Evolutionary conservation across 2,329 filamentous ascomycete genomes (phyloP).

Genomic region (Aspergillus sergii): DNA sequence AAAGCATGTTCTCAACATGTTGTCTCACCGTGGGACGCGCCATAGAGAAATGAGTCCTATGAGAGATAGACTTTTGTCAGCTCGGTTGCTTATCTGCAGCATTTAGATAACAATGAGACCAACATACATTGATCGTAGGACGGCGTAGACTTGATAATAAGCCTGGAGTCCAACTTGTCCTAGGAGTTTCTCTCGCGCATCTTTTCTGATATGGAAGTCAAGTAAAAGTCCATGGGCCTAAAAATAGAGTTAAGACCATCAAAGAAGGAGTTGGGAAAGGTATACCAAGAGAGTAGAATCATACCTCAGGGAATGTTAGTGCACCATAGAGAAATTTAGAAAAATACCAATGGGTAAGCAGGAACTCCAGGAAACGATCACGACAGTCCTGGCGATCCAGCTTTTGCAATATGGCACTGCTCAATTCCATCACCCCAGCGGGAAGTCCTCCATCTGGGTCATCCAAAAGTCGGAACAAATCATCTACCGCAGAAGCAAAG

Average conservation of each 20-base stretch:
- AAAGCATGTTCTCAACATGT: constrained; percentile 44
- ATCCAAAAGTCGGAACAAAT: constrained; percentile 82
- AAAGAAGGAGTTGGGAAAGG: not conserved
- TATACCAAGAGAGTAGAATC: constrained; percentile 5
- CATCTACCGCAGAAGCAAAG: constrained; percentile 77
- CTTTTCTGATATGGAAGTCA: constrained; percentile 89
- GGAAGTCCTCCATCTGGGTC: constrained; percentile 87
- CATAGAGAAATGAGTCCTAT: constrained; percentile 41
- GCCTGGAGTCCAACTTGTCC: constrained; percentile 78
- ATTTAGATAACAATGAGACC: not conserved
- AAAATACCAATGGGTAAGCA: constrained; percentile 91
- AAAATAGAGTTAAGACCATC: constrained; percentile 22
- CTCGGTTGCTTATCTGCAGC: not conserved
- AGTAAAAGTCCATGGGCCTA: constrained; percentile 68
- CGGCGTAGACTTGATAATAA: constrained; percentile 76
- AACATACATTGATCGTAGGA: constrained; percentile 68
- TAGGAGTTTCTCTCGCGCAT: constrained; percentile 75
- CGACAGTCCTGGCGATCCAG: constrained; percentile 70
- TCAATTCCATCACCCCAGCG: constrained; percentile 79
- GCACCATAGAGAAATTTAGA: constrained; percentile 81
- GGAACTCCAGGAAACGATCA: constrained; percentile 75
- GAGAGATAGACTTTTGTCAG: not conserved
- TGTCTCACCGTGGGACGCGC: constrained; percentile 36
- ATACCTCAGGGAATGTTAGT: constrained; percentile 84
- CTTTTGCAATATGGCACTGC: constrained; percentile 78